Evolutionary conservation across 2,329 filamentous ascomycete species (phyloP).

Genomic region (Xylariales sp.): DNA sequence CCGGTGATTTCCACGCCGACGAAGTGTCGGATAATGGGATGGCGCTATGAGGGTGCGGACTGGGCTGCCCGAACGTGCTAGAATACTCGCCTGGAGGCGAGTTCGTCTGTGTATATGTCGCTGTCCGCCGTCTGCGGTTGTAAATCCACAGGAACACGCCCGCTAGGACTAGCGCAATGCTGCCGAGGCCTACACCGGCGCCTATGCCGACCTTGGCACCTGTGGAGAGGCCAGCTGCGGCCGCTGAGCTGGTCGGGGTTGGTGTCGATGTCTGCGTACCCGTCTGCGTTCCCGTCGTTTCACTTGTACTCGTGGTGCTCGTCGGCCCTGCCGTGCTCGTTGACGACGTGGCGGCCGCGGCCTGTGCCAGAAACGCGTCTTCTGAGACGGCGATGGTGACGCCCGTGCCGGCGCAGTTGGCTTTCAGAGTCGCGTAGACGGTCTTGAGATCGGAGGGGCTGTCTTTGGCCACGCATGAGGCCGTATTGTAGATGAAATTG

Average conservation of each 20-base stretch:
- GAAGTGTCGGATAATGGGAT: neutral
- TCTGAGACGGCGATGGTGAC: constrained; percentile 39
- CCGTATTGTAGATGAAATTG: constrained; percentile 43
- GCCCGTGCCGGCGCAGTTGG: constrained; percentile 38
- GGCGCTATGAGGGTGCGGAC: neutral
- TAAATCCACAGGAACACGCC: constrained; percentile 26
- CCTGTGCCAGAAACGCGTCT: constrained; percentile 35
- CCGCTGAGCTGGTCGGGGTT: constrained; percentile 12
- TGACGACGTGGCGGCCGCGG: constrained; percentile 17
- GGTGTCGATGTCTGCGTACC: constrained; percentile 10
- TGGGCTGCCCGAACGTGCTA: neutral
- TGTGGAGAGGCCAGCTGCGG: constrained; percentile 25
- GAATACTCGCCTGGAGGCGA: constrained; percentile 2
- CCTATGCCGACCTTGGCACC: constrained; percentile 36
- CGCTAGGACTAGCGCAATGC: constrained; percentile 16
- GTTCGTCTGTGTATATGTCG: neutral
- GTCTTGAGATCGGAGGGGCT: constrained; percentile 31
- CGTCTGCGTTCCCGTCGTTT: constrained; percentile 15
- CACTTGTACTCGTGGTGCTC: constrained; percentile 12
- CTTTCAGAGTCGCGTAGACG: constrained; percentile 39
- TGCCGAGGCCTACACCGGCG: constrained; percentile 29
- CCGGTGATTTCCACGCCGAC: neutral
- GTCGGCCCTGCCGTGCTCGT: constrained; percentile 8
- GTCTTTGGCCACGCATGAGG: constrained; percentile 37
- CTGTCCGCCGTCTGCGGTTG: constrained; percentile 7